A percentile compares a stretch with the other conserved stretches of the same genome.
Conservation (phyloP, 2,329 filamentous ascomycete species). For the Fusarium continuum region DNA sequence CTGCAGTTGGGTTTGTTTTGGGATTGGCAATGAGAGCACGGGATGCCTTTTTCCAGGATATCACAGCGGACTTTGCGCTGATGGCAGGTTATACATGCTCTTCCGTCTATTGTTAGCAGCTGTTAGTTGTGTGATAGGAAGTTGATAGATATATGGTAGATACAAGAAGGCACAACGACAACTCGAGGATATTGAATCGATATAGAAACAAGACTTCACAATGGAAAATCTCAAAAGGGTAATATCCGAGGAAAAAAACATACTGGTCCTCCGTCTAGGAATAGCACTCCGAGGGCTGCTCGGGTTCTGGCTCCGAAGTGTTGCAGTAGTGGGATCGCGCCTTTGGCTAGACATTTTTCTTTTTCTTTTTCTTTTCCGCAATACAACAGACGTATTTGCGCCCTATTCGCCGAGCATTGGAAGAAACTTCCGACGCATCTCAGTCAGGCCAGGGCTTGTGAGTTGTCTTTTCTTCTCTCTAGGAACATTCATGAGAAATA, state of each 20-base stretch:
- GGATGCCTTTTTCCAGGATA: conserved; percentile 56
- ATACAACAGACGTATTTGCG: background rate
- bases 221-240: background rate
- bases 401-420: background rate
- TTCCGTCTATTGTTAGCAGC: conserved; percentile 44
- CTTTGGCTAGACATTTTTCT: conserved; percentile 19
- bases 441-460: no score
- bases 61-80: conserved; percentile 62
- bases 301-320: no score
- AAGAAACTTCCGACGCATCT: conserved; percentile 13
- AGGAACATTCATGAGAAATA: no score
- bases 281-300: background rate
- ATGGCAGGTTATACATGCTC: conserved; percentile 59
- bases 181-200: background rate
- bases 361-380: no score
- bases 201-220: no score
- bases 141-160: background rate
- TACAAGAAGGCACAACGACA: background rate
- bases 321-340: background rate
- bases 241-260: conserved; percentile 1
- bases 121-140: no score
- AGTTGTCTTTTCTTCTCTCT: background rate
- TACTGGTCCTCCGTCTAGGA: conserved; percentile 25
- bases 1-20: conserved; percentile 54
- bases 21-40: conserved; percentile 58